phyloP scores from a whole-genome alignment of 805 yeast species.

The Pichia membranifaciens region DNA sequence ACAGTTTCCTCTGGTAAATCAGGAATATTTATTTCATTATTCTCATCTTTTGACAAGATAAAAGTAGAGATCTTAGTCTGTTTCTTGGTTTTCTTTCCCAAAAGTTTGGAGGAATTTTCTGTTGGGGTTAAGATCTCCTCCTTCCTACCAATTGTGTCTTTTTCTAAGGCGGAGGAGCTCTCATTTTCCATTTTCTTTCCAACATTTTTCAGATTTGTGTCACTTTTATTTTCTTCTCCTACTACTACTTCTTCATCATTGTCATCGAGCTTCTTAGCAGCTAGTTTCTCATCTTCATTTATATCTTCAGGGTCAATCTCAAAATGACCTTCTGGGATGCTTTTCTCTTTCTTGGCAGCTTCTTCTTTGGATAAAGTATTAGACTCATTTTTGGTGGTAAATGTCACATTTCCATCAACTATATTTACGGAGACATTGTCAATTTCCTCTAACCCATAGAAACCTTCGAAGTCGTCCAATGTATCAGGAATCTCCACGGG shows the following conservation, averaged over 20 bases:
- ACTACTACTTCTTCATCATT: conserved; percentile 6
- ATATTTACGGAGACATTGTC: conserved; percentile 86
- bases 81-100: conserved; percentile 7
- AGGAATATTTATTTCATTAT: conserved; percentile 17
- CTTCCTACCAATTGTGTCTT: too few species aligned
- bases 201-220: too few species aligned
- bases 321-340: conserved; percentile 22
- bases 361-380: conserved; percentile 19
- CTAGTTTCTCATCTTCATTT: conserved; percentile 2
- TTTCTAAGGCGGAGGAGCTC: too few species aligned
- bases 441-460: conserved; percentile 88
- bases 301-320: conserved; percentile 19
- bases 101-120: too few species aligned
- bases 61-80: conserved; percentile 10
- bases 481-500: conserved; percentile 77
- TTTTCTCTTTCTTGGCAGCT: conserved; percentile 20
- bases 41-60: conserved; percentile 11
- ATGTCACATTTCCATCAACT: conserved; percentile 61
- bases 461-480: conserved; percentile 81
- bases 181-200: too few species aligned
- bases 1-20: conserved; percentile 1
- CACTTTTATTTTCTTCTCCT: too few species aligned
- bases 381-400: conserved; percentile 37
- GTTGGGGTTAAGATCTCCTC: too few species aligned
- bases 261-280: conserved; percentile 3